Conservation (phyloP, 2,329 filamentous ascomycete species). For the Sodiomyces alkalinus region DNA sequence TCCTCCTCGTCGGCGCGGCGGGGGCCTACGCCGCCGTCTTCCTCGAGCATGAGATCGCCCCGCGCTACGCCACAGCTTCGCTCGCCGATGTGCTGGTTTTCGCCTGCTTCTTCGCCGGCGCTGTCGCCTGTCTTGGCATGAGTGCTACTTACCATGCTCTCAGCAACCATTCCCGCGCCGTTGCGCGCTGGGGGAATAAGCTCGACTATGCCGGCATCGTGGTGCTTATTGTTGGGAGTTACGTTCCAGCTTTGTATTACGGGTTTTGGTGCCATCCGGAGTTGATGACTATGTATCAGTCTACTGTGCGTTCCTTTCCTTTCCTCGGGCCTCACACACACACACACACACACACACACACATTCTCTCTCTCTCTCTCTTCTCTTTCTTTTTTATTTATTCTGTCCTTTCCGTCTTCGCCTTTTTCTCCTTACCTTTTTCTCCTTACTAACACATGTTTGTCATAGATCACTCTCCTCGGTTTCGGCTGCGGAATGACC, state of each 20-base stretch:
- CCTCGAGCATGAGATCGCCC: slow-evolving; percentile 41
- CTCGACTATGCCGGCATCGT: slow-evolving; percentile 93
- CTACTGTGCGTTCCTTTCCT: slow-evolving; percentile 39
- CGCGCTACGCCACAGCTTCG: slow-evolving; percentile 50
- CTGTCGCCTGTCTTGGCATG: slow-evolving; percentile 59
- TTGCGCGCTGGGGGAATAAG: slow-evolving; percentile 78
- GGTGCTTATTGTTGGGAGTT: slow-evolving; percentile 78
- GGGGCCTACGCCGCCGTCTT: too few species aligned
- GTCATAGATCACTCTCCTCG: slow-evolving; percentile 63
- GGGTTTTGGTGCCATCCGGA: slow-evolving; percentile 58
- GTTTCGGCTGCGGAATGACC: slow-evolving; percentile 58
- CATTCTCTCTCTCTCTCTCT: neutral
- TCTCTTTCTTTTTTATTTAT: too few species aligned
- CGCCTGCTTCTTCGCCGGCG: slow-evolving; percentile 64
- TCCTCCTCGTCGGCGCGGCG: slow-evolving; percentile 34
- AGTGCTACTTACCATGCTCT: slow-evolving; percentile 76
- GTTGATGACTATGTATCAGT: slow-evolving; percentile 58
- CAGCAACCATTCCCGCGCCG: slow-evolving; percentile 64
- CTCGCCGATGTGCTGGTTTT: slow-evolving; percentile 55
- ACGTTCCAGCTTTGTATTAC: slow-evolving; percentile 78
- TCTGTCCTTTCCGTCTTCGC: neutral
- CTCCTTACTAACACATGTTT: slow-evolving; percentile 8
- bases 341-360: too few species aligned
- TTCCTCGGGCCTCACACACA: neutral
- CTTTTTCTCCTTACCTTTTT: neutral